Evolutionary conservation across 805 yeast genomes (phyloP).

Genomic region (Candida schatavii): DNA sequence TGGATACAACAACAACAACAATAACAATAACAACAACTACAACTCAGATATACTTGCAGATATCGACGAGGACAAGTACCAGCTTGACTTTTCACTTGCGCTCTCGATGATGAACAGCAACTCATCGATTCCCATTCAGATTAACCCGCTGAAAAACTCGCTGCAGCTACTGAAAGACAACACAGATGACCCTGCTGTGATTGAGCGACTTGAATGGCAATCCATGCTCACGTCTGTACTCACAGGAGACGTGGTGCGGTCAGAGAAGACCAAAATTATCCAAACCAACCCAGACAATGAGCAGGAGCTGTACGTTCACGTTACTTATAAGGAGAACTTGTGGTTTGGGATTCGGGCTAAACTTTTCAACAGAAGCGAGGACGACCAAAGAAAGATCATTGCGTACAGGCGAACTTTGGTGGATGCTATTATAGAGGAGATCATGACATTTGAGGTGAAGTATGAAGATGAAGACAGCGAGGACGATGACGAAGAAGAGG

Average conservation of each 20-base stretch:
- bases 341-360: slow-evolving; percentile 90
- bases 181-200: slow-evolving; percentile 45
- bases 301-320: slow-evolving; percentile 49
- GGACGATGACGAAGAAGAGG: background rate
- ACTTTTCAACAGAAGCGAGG: slow-evolving; percentile 73
- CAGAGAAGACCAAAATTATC: slow-evolving; percentile 79
- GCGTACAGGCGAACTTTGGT: slow-evolving; percentile 68
- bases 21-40: background rate
- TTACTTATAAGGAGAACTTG: slow-evolving; percentile 63
- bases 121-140: slow-evolving; percentile 33
- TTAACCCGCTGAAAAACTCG: slow-evolving; percentile 26
- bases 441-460: slow-evolving; percentile 59
- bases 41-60: slow-evolving; percentile 35
- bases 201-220: slow-evolving; percentile 94
- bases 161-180: slow-evolving; percentile 37
- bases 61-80: slow-evolving; percentile 43
- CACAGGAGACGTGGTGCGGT: slow-evolving; percentile 90
- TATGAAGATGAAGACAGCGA: slow-evolving; percentile 24
- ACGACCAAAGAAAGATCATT: slow-evolving; percentile 70
- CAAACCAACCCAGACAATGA: slow-evolving; percentile 36
- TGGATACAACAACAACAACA: background rate
- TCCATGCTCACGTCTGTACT: slow-evolving; percentile 85
- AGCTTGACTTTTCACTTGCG: slow-evolving; percentile 46
- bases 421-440: slow-evolving; percentile 68
- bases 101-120: slow-evolving; percentile 30